These are phyloP conservation scores for Cordyceps fumosorosea DNA, from an alignment of 2,329 filamentous ascomycete species.

Conservation along the genomic window DNA sequence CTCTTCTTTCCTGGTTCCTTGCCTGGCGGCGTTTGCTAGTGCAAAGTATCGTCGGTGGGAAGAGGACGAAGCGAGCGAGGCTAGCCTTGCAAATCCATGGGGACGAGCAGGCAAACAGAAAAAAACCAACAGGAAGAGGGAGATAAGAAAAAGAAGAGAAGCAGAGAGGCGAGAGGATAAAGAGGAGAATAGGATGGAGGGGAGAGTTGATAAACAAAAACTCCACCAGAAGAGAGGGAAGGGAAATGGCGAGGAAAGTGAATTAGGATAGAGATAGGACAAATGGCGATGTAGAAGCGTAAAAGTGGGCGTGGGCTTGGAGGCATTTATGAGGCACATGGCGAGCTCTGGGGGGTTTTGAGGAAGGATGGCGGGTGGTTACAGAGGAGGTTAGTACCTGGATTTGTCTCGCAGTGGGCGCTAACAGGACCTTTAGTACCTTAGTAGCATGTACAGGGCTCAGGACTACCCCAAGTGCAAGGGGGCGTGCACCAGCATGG, in stretches of 20 bases:
- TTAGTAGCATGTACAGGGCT: neutral
- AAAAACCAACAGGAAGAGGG: neutral
- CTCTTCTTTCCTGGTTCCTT: neutral
- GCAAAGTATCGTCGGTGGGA: neutral
- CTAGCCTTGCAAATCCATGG: slow-evolving; percentile 8
- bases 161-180: neutral
- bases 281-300: slow-evolving; percentile 2
- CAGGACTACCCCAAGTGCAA: neutral
- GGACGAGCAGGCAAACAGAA: neutral
- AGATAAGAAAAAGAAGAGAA: neutral
- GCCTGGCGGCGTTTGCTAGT: neutral
- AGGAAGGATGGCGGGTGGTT: neutral
- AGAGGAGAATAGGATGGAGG: neutral
- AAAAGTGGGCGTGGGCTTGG: slow-evolving; percentile 12
- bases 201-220: slow-evolving; percentile 8
- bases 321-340: slow-evolving; percentile 11
- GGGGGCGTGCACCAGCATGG: neutral
- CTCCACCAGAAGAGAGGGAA: slow-evolving; percentile 1
- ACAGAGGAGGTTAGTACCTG: neutral
- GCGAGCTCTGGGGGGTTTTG: neutral
- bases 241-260: neutral
- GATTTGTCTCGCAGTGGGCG: neutral
- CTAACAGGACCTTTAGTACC: neutral
- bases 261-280: slow-evolving; percentile 4
- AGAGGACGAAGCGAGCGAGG: neutral